Base-by-base conservation (phyloP, 352 stramenopile genomes). In the Phytophthora citrophthora region DNA sequence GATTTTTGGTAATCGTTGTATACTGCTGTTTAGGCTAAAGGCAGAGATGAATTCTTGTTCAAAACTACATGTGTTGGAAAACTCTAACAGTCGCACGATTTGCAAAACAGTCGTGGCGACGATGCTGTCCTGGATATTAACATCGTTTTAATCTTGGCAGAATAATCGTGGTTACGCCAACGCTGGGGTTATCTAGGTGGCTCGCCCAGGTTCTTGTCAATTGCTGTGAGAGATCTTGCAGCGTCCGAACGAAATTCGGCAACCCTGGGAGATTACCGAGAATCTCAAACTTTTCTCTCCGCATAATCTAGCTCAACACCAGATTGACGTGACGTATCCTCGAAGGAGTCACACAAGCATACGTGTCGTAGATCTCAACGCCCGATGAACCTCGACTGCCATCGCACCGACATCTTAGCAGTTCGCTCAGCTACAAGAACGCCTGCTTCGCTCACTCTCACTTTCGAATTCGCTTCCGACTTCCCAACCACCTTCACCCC, bases 391-490 rank as follows among this genome's bases (percentile, higher is more conserved):
- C 26, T 15, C 16, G 41, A 13, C 4, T 29, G 26, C 50, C 50
- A n/a, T 26, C n/a, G 9, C 13, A 9, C 26, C 3, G 5, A 47
- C 50, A 26, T 12, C 45, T 39, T 1, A 8, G 16, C 11, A 59
- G 9, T 10, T 34, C 9, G 29, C 20, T 31, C 29, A 23, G 41
- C 20, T 32, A 38, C 13, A 9, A 47, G 5, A 15, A n/a, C 23
- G 2, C 52, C 32, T 8, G 18, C 26, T 31, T 68, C 59, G 24
- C 45, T 34, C 9, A 58, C 59, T 26, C 52, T 68, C 60, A 62
- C 13, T 68, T 55, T 62, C 27, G 45, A 63, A 54, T 57, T 63
- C 15, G 48, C 52, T 46, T 46, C 53, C 60, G 36, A 68, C 45
- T 34, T 51, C 36, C 49, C 23, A 60, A 54, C 20, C 39, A 48